Base-by-base conservation (phyloP, 176 grass and related monocot species). In the Oryza glaberrima region DNA sequence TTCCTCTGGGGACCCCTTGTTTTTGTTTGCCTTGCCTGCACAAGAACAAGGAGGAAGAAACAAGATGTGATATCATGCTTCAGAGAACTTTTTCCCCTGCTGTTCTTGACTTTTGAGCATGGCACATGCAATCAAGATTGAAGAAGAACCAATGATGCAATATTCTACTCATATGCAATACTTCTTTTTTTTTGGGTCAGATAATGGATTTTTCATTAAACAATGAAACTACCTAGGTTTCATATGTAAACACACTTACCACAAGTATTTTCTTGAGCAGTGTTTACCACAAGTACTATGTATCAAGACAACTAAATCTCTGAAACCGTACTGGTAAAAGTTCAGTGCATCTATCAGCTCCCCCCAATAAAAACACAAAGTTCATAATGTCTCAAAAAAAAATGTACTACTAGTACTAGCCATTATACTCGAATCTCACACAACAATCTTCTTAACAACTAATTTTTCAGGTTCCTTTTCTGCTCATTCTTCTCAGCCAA, bases 21-120 rank as follows among this genome's bases (percentile, higher is more conserved):
- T 51, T 46, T 88, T 81, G 48, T 51, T 16, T 35, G 67, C 81
- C 65, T 81, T 84, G 47, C 84, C 87, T 90, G 79, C 83, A 86
- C 66, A 86, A 36, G 46, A 80, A 76, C 81, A 78, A 60, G 78
- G 17, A 86, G 32, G 64, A 78, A 80, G 70, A 52, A 88, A 82
- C 35, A 78, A 91, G 72, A 70, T 40, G 72, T 52, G 67, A 23
- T 77, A 67, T 34, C 14, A 89, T 80, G 73, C n/a, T 70, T 74
- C 23, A 35, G 83, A 70, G 48, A n/a, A 44, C 41, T 56, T 76
- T 86, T 84, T 81, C 51, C 82, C 82, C 75, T 72, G 47, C 20
- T 60, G 12, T 47, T 47, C 69, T 38, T 38, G 28, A 38, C 26
- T 69, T 32, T 34, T 36, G 60, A 65, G 70, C 65, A 49, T 23